phyloP scores from a whole-genome alignment of 2,329 filamentous ascomycete genomes.

The Exophiala sp. region DNA sequence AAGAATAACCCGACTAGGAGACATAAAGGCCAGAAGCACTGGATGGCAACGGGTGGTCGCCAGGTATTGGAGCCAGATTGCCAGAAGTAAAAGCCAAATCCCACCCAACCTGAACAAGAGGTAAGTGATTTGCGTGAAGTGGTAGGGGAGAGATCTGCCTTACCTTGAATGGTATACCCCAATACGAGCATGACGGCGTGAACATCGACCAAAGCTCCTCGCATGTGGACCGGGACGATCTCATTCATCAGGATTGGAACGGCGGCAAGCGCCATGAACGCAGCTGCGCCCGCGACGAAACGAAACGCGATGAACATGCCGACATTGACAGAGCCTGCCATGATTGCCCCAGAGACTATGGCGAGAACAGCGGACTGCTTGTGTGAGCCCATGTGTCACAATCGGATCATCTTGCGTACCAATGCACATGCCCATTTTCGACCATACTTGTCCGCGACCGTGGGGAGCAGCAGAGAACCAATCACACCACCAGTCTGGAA shows the following conservation, averaged over 20 bases:
- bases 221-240: constrained; percentile 21
- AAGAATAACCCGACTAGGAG: constrained; percentile 22
- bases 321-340: constrained; percentile 19
- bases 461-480: constrained; percentile 18
- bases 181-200: constrained; percentile 21
- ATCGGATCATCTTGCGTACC: not conserved
- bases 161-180: constrained; percentile 21
- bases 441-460: constrained; percentile 22
- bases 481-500: constrained; percentile 22
- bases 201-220: constrained; percentile 23
- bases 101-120: constrained; percentile 15
- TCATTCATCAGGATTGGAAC: constrained; percentile 26
- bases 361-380: constrained; percentile 13
- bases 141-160: too few species aligned
- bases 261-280: constrained; percentile 26
- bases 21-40: constrained; percentile 20
- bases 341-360: constrained; percentile 18
- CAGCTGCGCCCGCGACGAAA: constrained; percentile 22
- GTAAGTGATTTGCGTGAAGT: not conserved
- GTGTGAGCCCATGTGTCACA: not conserved
- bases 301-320: constrained; percentile 25
- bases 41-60: constrained; percentile 19
- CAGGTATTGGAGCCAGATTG: constrained; percentile 25
- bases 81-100: constrained; percentile 27
- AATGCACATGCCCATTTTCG: constrained; percentile 24